Conservation (phyloP, 208 protist genomes). For the Wallacemonas rigidus region DNA sequence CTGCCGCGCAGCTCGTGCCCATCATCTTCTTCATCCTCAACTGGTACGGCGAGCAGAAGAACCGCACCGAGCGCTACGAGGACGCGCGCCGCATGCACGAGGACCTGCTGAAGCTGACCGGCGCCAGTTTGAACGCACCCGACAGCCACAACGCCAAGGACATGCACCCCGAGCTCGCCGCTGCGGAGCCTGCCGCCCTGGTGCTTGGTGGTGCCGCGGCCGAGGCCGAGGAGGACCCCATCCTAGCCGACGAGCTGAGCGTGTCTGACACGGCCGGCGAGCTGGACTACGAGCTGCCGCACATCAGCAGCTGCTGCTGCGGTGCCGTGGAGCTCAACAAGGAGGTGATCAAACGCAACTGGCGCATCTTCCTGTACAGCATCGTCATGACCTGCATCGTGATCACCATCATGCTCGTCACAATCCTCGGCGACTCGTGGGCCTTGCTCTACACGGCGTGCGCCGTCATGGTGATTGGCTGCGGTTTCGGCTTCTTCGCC, state of each 20-base stretch:
- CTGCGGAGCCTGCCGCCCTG: too few species aligned
- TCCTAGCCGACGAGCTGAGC: background rate
- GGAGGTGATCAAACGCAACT: slow-evolving; percentile 54
- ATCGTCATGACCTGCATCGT: slow-evolving; percentile 40
- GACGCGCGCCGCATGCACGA: slow-evolving; percentile 39
- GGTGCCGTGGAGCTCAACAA: slow-evolving; percentile 62
- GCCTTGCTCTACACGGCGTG: slow-evolving; percentile 33
- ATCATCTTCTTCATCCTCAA: slow-evolving; percentile 60
- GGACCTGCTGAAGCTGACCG: slow-evolving; percentile 20
- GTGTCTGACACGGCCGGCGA: background rate
- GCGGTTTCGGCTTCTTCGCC: slow-evolving; percentile 46
- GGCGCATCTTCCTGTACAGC: slow-evolving; percentile 54
- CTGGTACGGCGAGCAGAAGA: slow-evolving; percentile 66
- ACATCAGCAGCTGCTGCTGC: slow-evolving; percentile 26
- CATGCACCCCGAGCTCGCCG: background rate
- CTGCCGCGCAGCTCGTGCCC: slow-evolving; percentile 52
- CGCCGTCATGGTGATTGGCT: slow-evolving; percentile 36
- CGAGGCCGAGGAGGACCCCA: background rate
- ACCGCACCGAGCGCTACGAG: slow-evolving; percentile 48
- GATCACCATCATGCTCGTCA: slow-evolving; percentile 43
- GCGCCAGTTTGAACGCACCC: slow-evolving; percentile 5
- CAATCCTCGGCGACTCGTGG: slow-evolving; percentile 34
- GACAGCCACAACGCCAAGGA: slow-evolving; percentile 16
- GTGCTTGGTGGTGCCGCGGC: background rate
- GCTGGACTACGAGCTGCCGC: slow-evolving; percentile 6